These are phyloP conservation scores for Daphne laureola DNA, from an alignment of 441 rosid species.

Conservation along the genomic window DNA sequence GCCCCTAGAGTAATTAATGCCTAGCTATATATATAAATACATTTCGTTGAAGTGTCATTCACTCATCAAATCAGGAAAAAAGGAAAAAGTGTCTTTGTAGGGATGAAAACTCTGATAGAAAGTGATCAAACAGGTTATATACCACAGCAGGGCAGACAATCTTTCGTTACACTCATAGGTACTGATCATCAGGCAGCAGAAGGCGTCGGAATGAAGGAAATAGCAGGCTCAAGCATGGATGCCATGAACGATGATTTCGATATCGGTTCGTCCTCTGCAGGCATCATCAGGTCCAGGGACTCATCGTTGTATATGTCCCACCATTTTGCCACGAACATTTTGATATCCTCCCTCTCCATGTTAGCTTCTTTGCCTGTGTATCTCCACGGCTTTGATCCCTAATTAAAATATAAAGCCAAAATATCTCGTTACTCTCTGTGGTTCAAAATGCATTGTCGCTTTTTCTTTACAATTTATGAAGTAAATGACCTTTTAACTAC, in stretches of 20 bases:
- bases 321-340: slow-evolving; percentile 51
- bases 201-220: slow-evolving; percentile 44
- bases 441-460: no score
- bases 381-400: slow-evolving; percentile 69
- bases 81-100: neutral
- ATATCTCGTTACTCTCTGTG: no score
- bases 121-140: neutral
- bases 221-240: slow-evolving; percentile 32
- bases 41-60: no score
- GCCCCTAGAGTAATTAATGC: neutral
- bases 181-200: slow-evolving; percentile 38
- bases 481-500: no score
- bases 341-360: slow-evolving; percentile 59
- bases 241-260: slow-evolving; percentile 31
- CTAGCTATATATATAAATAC: neutral
- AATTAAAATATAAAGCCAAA: no score
- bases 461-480: no score
- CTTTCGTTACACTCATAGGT: neutral
- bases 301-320: slow-evolving; percentile 46
- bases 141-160: slow-evolving; percentile 15
- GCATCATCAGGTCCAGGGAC: slow-evolving; percentile 30
- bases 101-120: no score
- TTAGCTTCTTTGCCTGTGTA: slow-evolving; percentile 49
- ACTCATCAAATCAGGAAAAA: neutral
- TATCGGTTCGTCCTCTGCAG: slow-evolving; percentile 9